Evolutionary conservation across 2,329 filamentous ascomycete genomes (phyloP), one percentile per base, ranked within the genome.

Genomic region (Calonectria leucothoes): DNA sequence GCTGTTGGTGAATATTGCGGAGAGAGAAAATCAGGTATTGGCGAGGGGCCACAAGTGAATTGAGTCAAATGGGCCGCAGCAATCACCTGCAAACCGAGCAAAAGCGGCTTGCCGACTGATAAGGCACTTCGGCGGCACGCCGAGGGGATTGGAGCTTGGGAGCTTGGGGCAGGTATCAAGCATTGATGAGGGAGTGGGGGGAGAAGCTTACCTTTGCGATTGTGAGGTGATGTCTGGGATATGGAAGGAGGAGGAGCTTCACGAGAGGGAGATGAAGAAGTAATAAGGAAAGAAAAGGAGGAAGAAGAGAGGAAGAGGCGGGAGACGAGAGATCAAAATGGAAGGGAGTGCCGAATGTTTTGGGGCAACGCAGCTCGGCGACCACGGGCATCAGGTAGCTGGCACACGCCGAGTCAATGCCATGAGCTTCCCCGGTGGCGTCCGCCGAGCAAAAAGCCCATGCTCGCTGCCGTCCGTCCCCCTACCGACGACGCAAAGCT

Each of bases 131-230:
- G 39, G 55, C n/a, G 45, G 49, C n/a, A 17, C 17, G n/a, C 55
- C 39, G 48, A 35, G 20, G 31, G 52, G 59, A 35, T 59, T 63
- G 49, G 35, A 51, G 63, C 31, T 67, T 63, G 23, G 23, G n/a
- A 42, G 42, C 33, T 39, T 35, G 23, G 23, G 61, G 61, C 27
- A 57, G 35, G 37, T 63, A 4, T 63, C 33, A 37, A 63, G 59
- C 10, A 39, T 48, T 15, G 25, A 55, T 7, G 55, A 23, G 15
- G 55, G 35, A n/a, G n/a, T n/a, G n/a, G n/a, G n/a, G n/a, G n/a
- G n/a, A n/a, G n/a, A 14, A 69, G 70, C 77, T 37, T 79, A 80
- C 78, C 74, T 77, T 79, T 73, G 35, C 27, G 69, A 66, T 65
- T 29, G 42, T 48, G 68, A 71, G 65, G 52, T 63, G 59, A 45